Percentiles rank a stretch among this genome's conserved stretches.
Evolutionary conservation across 768 basidiomycete species (phyloP).

Genomic region (Neoboletus magnificus): DNA sequence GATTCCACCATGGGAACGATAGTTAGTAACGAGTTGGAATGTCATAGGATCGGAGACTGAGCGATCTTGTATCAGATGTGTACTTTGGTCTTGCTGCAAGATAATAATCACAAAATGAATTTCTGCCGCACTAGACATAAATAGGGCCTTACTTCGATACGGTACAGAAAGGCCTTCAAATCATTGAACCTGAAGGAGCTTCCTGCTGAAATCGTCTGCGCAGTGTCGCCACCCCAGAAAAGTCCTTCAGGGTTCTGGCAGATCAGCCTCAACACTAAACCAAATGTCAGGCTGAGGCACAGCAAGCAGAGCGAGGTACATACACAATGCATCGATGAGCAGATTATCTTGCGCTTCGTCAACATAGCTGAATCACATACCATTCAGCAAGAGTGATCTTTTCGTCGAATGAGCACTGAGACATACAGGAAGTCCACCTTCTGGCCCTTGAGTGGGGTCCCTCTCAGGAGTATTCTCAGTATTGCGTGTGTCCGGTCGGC

Average conservation of each 20-base stretch:
- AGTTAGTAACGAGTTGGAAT: too few species aligned
- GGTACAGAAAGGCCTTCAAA: too few species aligned
- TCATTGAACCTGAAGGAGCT: too few species aligned
- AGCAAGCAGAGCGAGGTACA: slow-evolving; percentile 8
- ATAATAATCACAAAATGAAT: background rate
- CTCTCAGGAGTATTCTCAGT: slow-evolving; percentile 33
- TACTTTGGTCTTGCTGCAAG: slow-evolving; percentile 22
- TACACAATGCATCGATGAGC: too few species aligned
- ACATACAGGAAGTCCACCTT: slow-evolving; percentile 57
- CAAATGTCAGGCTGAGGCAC: slow-evolving; percentile 5
- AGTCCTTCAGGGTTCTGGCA: slow-evolving; percentile 63
- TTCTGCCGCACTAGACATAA: background rate
- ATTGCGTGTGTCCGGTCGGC: slow-evolving; percentile 64
- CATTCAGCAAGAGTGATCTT: background rate
- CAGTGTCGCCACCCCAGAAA: slow-evolving; percentile 37
- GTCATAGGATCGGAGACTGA: too few species aligned
- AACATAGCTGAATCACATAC: slow-evolving; percentile 45
- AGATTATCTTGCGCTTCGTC: slow-evolving; percentile 76
- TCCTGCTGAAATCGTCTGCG: slow-evolving; percentile 50
- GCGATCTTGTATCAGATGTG: slow-evolving; percentile 7
- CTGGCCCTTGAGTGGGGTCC: slow-evolving; percentile 33
- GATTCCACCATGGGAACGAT: too few species aligned
- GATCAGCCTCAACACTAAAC: slow-evolving; percentile 56
- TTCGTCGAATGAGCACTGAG: background rate
- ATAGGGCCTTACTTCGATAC: too few species aligned